Conservation (phyloP, 2,329 filamentous ascomycete genomes). For the Hypoxylon sp. region DNA sequence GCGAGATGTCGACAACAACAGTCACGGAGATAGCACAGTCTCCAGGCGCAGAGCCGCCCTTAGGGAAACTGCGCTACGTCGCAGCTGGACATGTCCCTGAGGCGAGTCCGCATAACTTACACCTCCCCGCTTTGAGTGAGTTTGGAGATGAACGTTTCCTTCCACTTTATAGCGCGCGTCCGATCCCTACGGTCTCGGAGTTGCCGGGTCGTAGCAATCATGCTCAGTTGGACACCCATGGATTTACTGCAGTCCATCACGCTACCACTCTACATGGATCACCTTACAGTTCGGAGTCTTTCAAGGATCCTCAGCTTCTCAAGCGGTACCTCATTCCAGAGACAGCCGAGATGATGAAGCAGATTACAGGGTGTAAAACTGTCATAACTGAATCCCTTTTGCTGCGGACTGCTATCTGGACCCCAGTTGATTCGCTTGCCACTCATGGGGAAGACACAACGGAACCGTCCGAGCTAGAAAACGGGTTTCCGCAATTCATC, state of each 20-base stretch:
- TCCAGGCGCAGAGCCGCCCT: neutral
- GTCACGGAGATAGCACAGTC: neutral
- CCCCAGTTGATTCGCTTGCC: slow-evolving; percentile 8
- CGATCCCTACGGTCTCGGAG: slow-evolving; percentile 17
- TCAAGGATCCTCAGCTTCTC: slow-evolving; percentile 21
- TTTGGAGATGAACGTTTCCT: slow-evolving; percentile 25
- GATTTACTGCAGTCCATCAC: slow-evolving; percentile 16
- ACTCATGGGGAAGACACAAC: slow-evolving; percentile 12
- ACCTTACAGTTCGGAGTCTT: slow-evolving; percentile 9
- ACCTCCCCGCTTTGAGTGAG: slow-evolving; percentile 18
- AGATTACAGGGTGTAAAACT: slow-evolving; percentile 18
- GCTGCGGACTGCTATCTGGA: slow-evolving; percentile 16
- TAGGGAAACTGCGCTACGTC: slow-evolving; percentile 19
- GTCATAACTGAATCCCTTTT: slow-evolving; percentile 15
- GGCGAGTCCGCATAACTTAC: slow-evolving; percentile 22
- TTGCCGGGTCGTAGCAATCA: neutral
- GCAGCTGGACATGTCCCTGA: slow-evolving; percentile 12
- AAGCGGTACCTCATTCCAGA: slow-evolving; percentile 12
- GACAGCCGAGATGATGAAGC: slow-evolving; percentile 20
- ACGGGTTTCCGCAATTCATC: slow-evolving; percentile 23
- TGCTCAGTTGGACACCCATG: slow-evolving; percentile 17
- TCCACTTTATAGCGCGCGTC: slow-evolving; percentile 16
- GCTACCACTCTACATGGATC: slow-evolving; percentile 8
- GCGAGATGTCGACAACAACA: slow-evolving; percentile 8
- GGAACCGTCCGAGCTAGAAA: slow-evolving; percentile 18